Evolutionary conservation across 441 rosid species (phyloP), one percentile per base, ranked within the genome.

Genomic region (Syzygium syzygioides): DNA sequence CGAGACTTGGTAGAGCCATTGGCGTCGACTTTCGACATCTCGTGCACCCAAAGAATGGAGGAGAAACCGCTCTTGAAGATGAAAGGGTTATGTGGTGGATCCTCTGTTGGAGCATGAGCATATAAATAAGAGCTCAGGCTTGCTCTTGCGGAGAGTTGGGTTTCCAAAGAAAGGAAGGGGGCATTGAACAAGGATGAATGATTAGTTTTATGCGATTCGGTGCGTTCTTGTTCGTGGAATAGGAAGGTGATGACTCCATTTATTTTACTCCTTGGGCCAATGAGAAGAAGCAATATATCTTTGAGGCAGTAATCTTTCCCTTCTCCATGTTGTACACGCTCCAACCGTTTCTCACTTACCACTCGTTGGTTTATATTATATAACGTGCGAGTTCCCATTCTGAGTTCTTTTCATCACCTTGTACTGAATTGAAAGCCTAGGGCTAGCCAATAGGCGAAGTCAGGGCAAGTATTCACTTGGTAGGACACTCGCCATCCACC

Each of bases 141-240:
- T 55, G 92, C 89, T 91, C 57, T 93, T 91, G 98, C 94, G 88
- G 94, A 89, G 91, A 92, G 92, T 92, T 94, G 93, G 97, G 97
- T 94, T 91, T 88, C 45, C 25, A 71, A 71, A 26, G 80, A 32
- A 87, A 89, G 92, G 89, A 93, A 87, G 91, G 89, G 64, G 89
- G 88, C 92, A 95, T 92, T 94, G 96, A 91, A 92, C 90, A 91
- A 85, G 91, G 90, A 87, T 87, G 90, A 87, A 87, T 90, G 86
- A 19, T 71, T 91, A 88, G 64, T 89, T 91, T 92, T 89, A 90
- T 89, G 34, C 28, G 86, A 89, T 90, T 94, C 91, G 96, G 94
- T 95, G 56, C 89, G 88, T 57, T 86, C 92, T 93, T 94, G 91
- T 30, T 87, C 76, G 87, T 79, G 87, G 89, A 89, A 91, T 92